phyloP scores from a whole-genome alignment of 306 rosid genomes.

The Vigna nakashimae region DNA sequence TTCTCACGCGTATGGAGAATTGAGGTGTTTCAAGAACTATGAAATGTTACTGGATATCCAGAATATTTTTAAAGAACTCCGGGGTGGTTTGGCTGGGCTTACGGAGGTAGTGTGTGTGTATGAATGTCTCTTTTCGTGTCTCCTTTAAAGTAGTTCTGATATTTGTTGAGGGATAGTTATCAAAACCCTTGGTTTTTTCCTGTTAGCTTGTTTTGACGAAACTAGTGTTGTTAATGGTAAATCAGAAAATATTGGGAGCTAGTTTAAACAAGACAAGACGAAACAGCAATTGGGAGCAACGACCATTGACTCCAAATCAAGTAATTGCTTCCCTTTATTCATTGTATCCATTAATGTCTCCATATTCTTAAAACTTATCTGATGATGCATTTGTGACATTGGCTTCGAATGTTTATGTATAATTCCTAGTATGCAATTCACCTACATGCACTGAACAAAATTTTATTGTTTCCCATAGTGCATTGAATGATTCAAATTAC shows the following conservation, averaged over 20 bases:
- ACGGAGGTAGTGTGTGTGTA: slow-evolving; percentile 62
- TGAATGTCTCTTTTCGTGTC: slow-evolving; percentile 14
- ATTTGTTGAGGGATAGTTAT: slow-evolving; percentile 3
- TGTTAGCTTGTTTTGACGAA: slow-evolving; percentile 38
- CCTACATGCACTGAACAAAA: neutral
- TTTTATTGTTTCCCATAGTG: neutral
- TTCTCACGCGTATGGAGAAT: slow-evolving; percentile 75
- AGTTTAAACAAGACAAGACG: slow-evolving; percentile 91
- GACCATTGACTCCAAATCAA: slow-evolving; percentile 86
- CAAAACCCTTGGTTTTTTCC: slow-evolving; percentile 24
- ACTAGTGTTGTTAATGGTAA: slow-evolving; percentile 38
- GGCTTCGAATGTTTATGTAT: neutral
- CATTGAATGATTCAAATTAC: slow-evolving; percentile 21
- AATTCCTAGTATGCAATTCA: slow-evolving; percentile 26
- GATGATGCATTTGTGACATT: slow-evolving; percentile 6
- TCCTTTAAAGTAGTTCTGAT: slow-evolving; percentile 18
- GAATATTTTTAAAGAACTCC: slow-evolving; percentile 72
- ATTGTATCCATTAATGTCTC: slow-evolving; percentile 21
- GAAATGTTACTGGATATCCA: slow-evolving; percentile 88
- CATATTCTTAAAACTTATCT: slow-evolving; percentile 2
- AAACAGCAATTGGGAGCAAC: slow-evolving; percentile 95
- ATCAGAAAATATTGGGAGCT: slow-evolving; percentile 89
- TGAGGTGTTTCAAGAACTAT: slow-evolving; percentile 82
- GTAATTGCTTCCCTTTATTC: slow-evolving; percentile 49
- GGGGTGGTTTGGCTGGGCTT: slow-evolving; percentile 92